A percentile compares a stretch with the other conserved stretches of the same genome.
phyloP scores from a whole-genome alignment of 2,329 filamentous ascomycete genomes.

The Emydomyces testavorans region DNA sequence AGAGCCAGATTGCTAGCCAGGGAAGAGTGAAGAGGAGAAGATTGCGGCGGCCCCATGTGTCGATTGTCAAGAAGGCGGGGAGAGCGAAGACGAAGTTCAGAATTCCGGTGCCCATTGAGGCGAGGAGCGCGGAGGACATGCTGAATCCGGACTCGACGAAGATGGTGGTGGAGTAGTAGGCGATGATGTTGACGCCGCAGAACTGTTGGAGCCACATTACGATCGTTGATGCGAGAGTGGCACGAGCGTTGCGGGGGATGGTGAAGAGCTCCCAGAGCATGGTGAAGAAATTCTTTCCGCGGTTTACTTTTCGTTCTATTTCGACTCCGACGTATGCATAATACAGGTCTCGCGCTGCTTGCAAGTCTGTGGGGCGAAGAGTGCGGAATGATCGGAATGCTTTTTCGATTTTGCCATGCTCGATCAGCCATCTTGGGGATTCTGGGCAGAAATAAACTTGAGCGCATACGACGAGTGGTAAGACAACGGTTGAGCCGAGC shows the following conservation, averaged over 20 bases:
- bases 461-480: constrained; percentile 45
- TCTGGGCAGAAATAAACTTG: constrained; percentile 57
- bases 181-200: constrained; percentile 44
- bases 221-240: constrained; percentile 45
- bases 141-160: constrained; percentile 46
- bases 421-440: constrained; percentile 42
- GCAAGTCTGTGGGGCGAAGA: constrained; percentile 41
- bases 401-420: constrained; percentile 35
- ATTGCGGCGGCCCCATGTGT: constrained; percentile 53
- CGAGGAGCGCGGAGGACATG: constrained; percentile 43
- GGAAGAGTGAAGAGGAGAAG: constrained; percentile 53
- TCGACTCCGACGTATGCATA: constrained; percentile 49
- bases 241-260: constrained; percentile 51
- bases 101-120: constrained; percentile 53
- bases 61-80: constrained; percentile 54
- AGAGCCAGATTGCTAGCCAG: constrained; percentile 42
- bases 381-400: constrained; percentile 41
- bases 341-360: constrained; percentile 47
- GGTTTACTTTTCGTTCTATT: constrained; percentile 45
- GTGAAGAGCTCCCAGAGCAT: constrained; percentile 50
- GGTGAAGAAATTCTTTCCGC: constrained; percentile 41
- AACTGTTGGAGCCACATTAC: constrained; percentile 57
- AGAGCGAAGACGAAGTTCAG: constrained; percentile 56
- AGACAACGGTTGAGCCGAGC: constrained; percentile 55
- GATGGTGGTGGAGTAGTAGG: constrained; percentile 52